These are phyloP conservation scores for Candida chilensis DNA, from an alignment of 805 yeast species.

Conservation along the genomic window DNA sequence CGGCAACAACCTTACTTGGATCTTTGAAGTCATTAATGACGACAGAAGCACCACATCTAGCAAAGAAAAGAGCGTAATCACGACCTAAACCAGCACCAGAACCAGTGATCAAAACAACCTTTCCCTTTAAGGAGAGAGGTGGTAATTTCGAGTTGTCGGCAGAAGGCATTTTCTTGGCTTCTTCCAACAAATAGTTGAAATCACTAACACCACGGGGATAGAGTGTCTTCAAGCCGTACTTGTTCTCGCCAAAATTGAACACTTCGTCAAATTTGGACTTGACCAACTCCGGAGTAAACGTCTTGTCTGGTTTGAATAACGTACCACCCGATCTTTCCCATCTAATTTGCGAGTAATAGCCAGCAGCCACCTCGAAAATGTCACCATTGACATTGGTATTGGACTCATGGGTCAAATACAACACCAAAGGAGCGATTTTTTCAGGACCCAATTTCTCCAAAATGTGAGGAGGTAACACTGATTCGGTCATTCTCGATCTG, in stretches of 20 bases:
- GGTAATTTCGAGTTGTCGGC: constrained; percentile 33
- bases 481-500: constrained; percentile 93
- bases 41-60: constrained; percentile 89
- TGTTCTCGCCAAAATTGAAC: constrained; percentile 48
- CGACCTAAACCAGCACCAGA: constrained; percentile 94
- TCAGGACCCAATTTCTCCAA: constrained; percentile 78
- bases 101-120: constrained; percentile 90
- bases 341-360: constrained; percentile 82
- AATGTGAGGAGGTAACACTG: constrained; percentile 76
- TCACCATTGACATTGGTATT: constrained; percentile 55
- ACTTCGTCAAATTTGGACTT: constrained; percentile 58
- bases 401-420: constrained; percentile 65
- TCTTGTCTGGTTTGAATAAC: constrained; percentile 65
- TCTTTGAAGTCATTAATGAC: constrained; percentile 86
- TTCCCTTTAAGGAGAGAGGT: constrained; percentile 56
- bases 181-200: constrained; percentile 50
- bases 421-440: constrained; percentile 85
- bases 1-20: constrained; percentile 66
- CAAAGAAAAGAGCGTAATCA: constrained; percentile 79
- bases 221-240: constrained; percentile 43
- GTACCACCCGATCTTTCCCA: constrained; percentile 94
- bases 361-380: constrained; percentile 90
- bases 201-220: constrained; percentile 72
- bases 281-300: constrained; percentile 81
- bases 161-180: constrained; percentile 38